phyloP scores from a whole-genome alignment of 2,329 filamentous ascomycete species.

The Colletotrichum acutatum region DNA sequence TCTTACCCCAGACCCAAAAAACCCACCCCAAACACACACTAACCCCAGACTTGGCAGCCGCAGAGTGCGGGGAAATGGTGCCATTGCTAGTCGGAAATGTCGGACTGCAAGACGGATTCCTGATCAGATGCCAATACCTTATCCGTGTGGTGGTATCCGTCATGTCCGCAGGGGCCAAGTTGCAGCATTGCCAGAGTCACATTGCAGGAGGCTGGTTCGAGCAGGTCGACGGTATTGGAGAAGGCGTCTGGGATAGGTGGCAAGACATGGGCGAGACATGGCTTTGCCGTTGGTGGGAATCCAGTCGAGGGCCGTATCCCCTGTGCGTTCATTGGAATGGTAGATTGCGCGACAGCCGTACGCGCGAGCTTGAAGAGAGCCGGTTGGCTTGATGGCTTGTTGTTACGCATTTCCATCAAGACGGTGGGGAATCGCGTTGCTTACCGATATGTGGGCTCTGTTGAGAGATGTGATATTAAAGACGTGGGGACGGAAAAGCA shows the following conservation, averaged over 20 bases:
- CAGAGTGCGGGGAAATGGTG: constrained; percentile 24
- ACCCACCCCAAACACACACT: not conserved
- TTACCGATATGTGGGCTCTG: not conserved
- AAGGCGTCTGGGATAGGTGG: not conserved
- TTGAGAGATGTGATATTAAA: not conserved
- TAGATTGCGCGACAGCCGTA: not conserved
- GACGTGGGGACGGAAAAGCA: too few species aligned
- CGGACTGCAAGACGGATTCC: not conserved
- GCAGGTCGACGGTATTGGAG: not conserved
- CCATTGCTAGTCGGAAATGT: not conserved
- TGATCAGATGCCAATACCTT: not conserved
- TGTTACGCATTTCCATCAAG: not conserved
- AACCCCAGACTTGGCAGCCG: constrained; percentile 2
- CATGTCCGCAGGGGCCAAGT: not conserved
- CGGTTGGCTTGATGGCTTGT: not conserved
- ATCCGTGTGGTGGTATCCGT: constrained; percentile 13
- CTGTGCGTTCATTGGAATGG: not conserved
- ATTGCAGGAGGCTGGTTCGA: not conserved
- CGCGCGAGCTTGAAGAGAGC: not conserved
- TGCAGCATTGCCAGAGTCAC: not conserved
- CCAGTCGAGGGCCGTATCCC: not conserved
- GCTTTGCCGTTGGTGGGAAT: not conserved
- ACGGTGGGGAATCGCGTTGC: not conserved
- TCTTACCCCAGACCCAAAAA: not conserved
- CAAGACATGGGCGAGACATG: not conserved